A percentile compares a stretch with the other conserved stretches of the same genome.
These are phyloP conservation scores for Suhomyces guaymorum DNA, from an alignment of 1,139 yeast genomes.

Conservation along the genomic window DNA sequence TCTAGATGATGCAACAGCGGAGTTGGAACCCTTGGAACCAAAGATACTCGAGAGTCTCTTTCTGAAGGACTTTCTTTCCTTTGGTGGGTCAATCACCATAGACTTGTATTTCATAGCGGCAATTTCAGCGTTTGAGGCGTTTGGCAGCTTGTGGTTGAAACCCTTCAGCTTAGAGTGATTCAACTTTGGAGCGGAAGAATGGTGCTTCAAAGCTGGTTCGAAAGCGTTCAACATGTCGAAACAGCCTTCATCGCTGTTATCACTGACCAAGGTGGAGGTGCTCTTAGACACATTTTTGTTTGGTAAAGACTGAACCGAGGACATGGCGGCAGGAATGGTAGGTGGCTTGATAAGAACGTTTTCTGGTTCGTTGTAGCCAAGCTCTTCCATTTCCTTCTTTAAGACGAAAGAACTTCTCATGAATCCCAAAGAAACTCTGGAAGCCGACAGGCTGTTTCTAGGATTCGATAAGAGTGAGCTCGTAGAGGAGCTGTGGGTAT, in stretches of 20 bases:
- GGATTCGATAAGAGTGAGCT: slow-evolving; percentile 11
- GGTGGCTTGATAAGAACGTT: slow-evolving; percentile 33
- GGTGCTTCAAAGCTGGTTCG: slow-evolving; percentile 7
- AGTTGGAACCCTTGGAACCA: slow-evolving; percentile 17
- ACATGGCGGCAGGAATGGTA: slow-evolving; percentile 28
- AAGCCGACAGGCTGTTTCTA: slow-evolving; percentile 8
- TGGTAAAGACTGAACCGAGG: slow-evolving; percentile 8
- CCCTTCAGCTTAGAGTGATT: no score
- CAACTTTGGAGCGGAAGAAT: slow-evolving; percentile 4
- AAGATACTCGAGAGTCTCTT: slow-evolving; percentile 31
- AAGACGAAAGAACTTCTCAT: slow-evolving; percentile 31
- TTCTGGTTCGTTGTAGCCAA: slow-evolving; percentile 36
- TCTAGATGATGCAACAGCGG: slow-evolving; percentile 6
- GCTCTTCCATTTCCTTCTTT: slow-evolving; percentile 26
- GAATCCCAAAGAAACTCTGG: slow-evolving; percentile 26
- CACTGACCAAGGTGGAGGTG: slow-evolving; percentile 8
- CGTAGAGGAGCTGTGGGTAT: slow-evolving; percentile 12
- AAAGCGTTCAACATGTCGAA: slow-evolving; percentile 25
- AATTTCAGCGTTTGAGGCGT: slow-evolving; percentile 13
- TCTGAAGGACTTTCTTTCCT: slow-evolving; percentile 29
- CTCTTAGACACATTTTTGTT: slow-evolving; percentile 2
- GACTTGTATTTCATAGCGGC: slow-evolving; percentile 21
- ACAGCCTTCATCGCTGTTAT: slow-evolving; percentile 17
- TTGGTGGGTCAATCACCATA: slow-evolving; percentile 16
- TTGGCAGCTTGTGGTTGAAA: slow-evolving; percentile 2